A percentile compares a stretch with the other conserved stretches of the same genome.
Evolutionary conservation across 1,139 yeast genomes (phyloP).

Genomic region (Williopsis jadinii): DNA sequence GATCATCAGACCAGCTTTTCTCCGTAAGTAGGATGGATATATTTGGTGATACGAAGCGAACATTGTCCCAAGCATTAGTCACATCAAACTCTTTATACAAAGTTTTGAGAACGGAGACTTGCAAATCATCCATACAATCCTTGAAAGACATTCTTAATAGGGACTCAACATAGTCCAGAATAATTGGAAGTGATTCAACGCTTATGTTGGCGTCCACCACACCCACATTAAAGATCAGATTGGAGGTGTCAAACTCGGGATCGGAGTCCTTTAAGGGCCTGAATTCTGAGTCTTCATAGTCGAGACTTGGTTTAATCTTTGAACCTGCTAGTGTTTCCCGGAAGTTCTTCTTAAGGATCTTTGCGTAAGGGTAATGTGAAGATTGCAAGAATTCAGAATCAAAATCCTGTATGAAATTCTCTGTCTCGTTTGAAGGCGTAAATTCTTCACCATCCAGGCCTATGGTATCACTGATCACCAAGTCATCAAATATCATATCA

Average conservation of each 20-base stretch:
- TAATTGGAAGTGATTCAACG: constrained; percentile 29
- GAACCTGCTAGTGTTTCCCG: constrained; percentile 15
- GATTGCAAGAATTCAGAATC: constrained; percentile 7
- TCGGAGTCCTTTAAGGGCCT: constrained; percentile 37
- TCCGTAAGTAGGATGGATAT: constrained; percentile 7
- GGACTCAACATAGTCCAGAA: constrained; percentile 30
- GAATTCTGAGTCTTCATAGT: constrained; percentile 38
- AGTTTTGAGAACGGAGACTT: constrained; percentile 47
- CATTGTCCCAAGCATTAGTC: constrained; percentile 34
- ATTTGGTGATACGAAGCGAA: constrained; percentile 45
- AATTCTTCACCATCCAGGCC: not conserved
- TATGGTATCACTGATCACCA: constrained; percentile 12
- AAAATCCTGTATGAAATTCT: constrained; percentile 15
- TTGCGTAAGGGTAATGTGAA: not conserved
- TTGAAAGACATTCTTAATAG: constrained; percentile 35
- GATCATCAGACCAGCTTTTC: constrained; percentile 7
- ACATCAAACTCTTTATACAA: constrained; percentile 34
- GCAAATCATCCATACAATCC: constrained; percentile 56
- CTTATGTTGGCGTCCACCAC: constrained; percentile 32
- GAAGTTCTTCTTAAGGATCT: not conserved
- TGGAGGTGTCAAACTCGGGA: constrained; percentile 45
- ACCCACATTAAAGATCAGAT: constrained; percentile 46
- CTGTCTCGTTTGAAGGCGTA: not conserved
- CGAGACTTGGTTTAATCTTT: constrained; percentile 27
- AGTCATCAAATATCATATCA: constrained; percentile 32